phyloP scores from a whole-genome alignment of 768 basidiomycete species.

The Agaricus blazei region DNA sequence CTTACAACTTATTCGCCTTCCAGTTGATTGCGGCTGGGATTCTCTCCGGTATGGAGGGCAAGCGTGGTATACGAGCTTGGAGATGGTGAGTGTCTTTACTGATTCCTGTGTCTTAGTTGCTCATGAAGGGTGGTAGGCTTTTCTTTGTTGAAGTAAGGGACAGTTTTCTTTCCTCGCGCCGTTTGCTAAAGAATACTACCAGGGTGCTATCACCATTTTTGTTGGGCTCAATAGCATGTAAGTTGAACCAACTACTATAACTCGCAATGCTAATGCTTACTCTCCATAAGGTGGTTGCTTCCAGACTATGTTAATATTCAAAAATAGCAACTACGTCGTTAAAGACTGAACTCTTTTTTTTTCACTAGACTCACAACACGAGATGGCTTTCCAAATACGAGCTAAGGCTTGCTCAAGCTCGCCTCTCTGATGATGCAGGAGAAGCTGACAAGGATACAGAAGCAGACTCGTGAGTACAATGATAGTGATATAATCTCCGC shows the following conservation, averaged over 20 bases:
- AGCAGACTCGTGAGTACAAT: conserved; percentile 42
- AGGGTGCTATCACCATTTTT: conserved; percentile 59
- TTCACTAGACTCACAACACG: conserved; percentile 48
- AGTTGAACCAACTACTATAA: conserved; percentile 12
- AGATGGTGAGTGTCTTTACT: conserved; percentile 39
- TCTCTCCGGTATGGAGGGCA: conserved; percentile 57
- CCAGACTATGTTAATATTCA: conserved; percentile 46
- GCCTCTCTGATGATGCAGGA: conserved; percentile 59
- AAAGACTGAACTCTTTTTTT: too few relatives aligned
- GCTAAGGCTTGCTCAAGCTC: conserved; percentile 52
- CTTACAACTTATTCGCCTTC: background rate
- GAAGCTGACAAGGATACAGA: conserved; percentile 56
- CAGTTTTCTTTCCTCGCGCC: background rate
- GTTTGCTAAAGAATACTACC: too few relatives aligned
- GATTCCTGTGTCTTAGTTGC: background rate
- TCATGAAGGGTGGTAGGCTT: conserved; percentile 32
- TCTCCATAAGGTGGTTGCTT: conserved; percentile 38
- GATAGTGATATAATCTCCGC: background rate
- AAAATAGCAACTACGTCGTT: background rate
- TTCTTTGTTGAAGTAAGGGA: conserved; percentile 57
- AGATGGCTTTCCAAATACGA: conserved; percentile 45
- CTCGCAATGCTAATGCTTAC: background rate
- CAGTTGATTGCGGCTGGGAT: conserved; percentile 68
- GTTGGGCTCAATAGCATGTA: conserved; percentile 51
- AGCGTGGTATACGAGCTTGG: conserved; percentile 60